A percentile compares a stretch with the other conserved stretches of the same genome.
phyloP scores from a whole-genome alignment of 495 filamentous ascomycete species.

The Glarea lozoyensis region DNA sequence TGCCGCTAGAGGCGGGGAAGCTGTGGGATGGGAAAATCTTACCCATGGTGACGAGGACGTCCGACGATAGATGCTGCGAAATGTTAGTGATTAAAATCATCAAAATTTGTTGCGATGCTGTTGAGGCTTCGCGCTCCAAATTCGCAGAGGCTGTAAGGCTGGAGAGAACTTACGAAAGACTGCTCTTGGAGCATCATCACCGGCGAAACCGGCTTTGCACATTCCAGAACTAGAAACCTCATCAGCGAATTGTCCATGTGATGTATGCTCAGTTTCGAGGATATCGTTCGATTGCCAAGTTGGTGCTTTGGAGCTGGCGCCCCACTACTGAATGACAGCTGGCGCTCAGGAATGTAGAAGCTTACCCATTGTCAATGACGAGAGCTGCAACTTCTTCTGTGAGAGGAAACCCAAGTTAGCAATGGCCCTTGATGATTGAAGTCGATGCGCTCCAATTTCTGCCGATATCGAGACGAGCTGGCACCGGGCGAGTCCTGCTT shows the following conservation, averaged over 20 bases:
- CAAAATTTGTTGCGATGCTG: not conserved
- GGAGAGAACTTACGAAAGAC: slow-evolving; percentile 94
- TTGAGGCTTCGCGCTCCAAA: not conserved
- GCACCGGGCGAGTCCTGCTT: slow-evolving; percentile 31
- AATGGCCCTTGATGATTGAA: slow-evolving; percentile 23
- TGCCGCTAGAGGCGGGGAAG: slow-evolving; percentile 6
- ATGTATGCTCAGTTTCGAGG: not conserved
- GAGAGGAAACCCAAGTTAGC: slow-evolving; percentile 44
- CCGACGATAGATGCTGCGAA: slow-evolving; percentile 91
- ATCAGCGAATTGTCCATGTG: slow-evolving; percentile 34
- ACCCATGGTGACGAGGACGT: slow-evolving; percentile 99
- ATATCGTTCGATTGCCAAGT: not conserved
- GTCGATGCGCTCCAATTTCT: slow-evolving; percentile 24
- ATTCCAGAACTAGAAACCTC: slow-evolving; percentile 80
- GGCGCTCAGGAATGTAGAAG: slow-evolving; percentile 17
- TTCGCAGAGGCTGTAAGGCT: not conserved
- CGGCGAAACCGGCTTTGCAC: slow-evolving; percentile 99
- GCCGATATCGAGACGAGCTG: slow-evolving; percentile 25
- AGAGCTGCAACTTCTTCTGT: slow-evolving; percentile 99
- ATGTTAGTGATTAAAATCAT: slow-evolving; percentile 8
- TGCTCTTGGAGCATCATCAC: slow-evolving; percentile 99
- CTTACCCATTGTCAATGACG: slow-evolving; percentile 99
- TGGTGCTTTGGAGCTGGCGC: slow-evolving; percentile 10
- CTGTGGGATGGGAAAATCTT: slow-evolving; percentile 31
- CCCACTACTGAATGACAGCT: slow-evolving; percentile 20